Conservation (phyloP, 2,329 filamentous ascomycete species). For the Aspergillus sp. region DNA sequence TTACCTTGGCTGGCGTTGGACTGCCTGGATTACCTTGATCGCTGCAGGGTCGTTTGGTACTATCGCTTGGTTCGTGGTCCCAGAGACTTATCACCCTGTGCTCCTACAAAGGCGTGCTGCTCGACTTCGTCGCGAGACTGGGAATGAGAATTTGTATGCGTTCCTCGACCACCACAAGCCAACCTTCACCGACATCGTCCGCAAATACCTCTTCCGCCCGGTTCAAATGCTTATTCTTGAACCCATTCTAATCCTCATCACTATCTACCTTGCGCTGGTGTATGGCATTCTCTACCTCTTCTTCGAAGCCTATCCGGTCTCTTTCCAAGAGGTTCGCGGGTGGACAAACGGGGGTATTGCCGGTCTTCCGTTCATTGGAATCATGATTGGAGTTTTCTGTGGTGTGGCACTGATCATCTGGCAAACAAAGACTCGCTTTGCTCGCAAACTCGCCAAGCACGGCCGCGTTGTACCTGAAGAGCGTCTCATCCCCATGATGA, state of each 20-base stretch:
- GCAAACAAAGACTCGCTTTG: constrained; percentile 42
- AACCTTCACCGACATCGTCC: constrained; percentile 37
- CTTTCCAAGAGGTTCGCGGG: constrained; percentile 38
- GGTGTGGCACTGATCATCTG: constrained; percentile 40
- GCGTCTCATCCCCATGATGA: constrained; percentile 46
- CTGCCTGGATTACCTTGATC: constrained; percentile 56
- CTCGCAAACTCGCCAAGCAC: constrained; percentile 32
- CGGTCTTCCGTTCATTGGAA: constrained; percentile 39
- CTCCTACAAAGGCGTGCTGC: constrained; percentile 51
- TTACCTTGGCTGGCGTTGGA: constrained; percentile 58
- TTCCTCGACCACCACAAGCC: constrained; percentile 45
- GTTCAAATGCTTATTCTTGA: constrained; percentile 50
- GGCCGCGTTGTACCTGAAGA: constrained; percentile 44
- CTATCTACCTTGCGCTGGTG: constrained; percentile 43
- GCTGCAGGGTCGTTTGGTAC: constrained; percentile 44
- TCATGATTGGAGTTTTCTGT: constrained; percentile 34
- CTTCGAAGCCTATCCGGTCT: constrained; percentile 44
- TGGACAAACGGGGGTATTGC: constrained; percentile 38
- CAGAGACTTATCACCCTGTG: constrained; percentile 52
- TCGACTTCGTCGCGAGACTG: constrained; percentile 47
- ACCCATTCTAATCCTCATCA: constrained; percentile 50
- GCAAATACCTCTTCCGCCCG: constrained; percentile 48
- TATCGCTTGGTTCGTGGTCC: constrained; percentile 48
- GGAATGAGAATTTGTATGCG: constrained; percentile 48
- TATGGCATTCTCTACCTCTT: constrained; percentile 40